Evolutionary conservation across 1,284 basidiomycete genomes (phyloP).

Genomic region (Cronartium quercuum): DNA sequence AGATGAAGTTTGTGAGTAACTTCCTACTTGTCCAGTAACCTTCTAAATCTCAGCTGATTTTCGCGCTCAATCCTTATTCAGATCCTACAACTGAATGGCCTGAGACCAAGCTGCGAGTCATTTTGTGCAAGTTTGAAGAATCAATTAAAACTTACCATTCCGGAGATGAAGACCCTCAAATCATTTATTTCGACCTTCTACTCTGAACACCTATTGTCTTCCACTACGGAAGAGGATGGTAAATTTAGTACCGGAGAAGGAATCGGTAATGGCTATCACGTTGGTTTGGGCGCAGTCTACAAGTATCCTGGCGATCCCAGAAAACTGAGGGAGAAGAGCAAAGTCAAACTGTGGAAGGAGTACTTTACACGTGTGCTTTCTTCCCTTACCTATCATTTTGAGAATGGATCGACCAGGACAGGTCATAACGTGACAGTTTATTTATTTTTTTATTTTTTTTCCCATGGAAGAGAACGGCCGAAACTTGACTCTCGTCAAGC

Average conservation of each 20-base stretch:
- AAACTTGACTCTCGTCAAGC: conserved; percentile 83
- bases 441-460: conserved; percentile 4
- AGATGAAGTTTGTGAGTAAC: conserved; percentile 73
- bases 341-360: conserved; percentile 91
- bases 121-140: conserved; percentile 87
- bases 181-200: conserved; percentile 86
- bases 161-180: conserved; percentile 90
- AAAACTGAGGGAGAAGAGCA: conserved; percentile 84
- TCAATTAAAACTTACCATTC: conserved; percentile 74
- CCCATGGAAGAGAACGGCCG: conserved; percentile 66
- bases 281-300: conserved; percentile 58
- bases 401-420: background rate
- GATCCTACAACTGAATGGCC: conserved; percentile 90
- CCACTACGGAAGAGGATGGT: conserved; percentile 51
- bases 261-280: conserved; percentile 58
- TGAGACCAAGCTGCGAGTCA: conserved; percentile 88
- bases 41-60: background rate
- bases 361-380: conserved; percentile 66
- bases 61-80: conserved; percentile 47
- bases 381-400: background rate
- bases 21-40: conserved; percentile 18
- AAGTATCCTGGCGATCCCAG: conserved; percentile 48
- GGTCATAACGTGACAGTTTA: background rate
- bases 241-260: conserved; percentile 27
- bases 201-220: conserved; percentile 73